phyloP scores from a whole-genome alignment of 257 asterid species.

The Capsicum pubescens region DNA sequence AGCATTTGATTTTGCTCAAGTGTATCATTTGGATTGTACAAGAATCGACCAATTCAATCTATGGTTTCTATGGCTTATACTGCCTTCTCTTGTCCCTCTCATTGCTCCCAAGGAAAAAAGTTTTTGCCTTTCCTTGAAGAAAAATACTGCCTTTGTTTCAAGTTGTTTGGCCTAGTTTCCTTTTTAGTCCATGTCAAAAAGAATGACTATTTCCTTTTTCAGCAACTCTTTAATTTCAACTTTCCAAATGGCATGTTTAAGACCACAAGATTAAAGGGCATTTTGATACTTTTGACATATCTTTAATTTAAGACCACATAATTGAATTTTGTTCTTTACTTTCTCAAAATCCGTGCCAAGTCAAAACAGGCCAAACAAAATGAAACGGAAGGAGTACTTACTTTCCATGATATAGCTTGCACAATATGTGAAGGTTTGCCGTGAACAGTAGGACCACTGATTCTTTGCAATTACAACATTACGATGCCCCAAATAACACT shows the following conservation, averaged over 20 bases:
- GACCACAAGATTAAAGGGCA: no score
- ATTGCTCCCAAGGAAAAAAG: background rate
- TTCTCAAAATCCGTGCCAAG: no score
- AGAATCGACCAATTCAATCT: background rate
- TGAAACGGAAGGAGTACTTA: no score
- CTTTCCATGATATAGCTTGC: background rate
- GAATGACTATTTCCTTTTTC: no score
- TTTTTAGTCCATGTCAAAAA: no score
- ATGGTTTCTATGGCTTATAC: background rate
- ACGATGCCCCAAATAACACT: background rate
- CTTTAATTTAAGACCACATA: no score
- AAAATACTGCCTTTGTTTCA: background rate
- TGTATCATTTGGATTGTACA: background rate
- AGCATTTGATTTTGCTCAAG: background rate
- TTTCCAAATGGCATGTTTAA: no score
- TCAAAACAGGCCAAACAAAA: no score
- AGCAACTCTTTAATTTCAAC: no score
- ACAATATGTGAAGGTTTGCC: background rate
- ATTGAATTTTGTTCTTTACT: no score
- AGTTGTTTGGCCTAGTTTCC: no score
- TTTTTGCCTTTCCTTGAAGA: background rate
- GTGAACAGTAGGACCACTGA: background rate
- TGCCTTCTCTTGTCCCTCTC: constrained; percentile 1
- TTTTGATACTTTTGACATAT: no score
- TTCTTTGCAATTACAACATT: background rate